Evolutionary conservation across 345 rosid genomes (phyloP).

Genomic region (Theobroma cacao): DNA sequence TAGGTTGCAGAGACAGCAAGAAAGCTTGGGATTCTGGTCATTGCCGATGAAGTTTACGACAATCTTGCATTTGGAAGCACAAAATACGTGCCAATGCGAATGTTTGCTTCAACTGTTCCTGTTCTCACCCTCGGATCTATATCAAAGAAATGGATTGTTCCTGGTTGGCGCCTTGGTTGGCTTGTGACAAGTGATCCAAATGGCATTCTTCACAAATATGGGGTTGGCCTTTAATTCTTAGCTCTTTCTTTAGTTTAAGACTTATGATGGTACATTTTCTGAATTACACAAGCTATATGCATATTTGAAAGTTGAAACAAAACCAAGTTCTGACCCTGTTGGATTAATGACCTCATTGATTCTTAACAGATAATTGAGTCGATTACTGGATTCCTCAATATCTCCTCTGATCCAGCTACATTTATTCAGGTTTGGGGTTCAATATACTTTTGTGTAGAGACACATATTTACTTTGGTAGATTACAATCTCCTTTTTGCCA

Average conservation of each 20-base stretch:
- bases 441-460: not conserved
- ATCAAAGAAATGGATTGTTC: conserved; percentile 78
- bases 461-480: not conserved
- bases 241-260: not conserved
- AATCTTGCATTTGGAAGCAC: conserved; percentile 53
- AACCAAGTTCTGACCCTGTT: not conserved
- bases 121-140: conserved; percentile 63
- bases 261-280: not conserved
- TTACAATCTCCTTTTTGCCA: not conserved
- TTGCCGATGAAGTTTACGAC: conserved; percentile 66
- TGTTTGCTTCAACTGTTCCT: conserved; percentile 52
- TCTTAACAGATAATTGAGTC: conserved; percentile 37
- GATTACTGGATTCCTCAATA: conserved; percentile 33
- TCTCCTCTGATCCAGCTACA: conserved; percentile 40
- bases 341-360: not conserved
- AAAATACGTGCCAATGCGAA: conserved; percentile 67
- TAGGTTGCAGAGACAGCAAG: conserved; percentile 60
- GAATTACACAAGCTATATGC: not conserved
- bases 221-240: conserved; percentile 33
- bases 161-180: conserved; percentile 90
- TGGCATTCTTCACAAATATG: conserved; percentile 42
- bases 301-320: not conserved
- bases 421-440: conserved; percentile 46
- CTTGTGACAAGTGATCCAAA: conserved; percentile 52
- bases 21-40: conserved; percentile 64